Base-by-base conservation (phyloP, 2,329 filamentous ascomycete species). In the Huntiella bhutanensis region DNA sequence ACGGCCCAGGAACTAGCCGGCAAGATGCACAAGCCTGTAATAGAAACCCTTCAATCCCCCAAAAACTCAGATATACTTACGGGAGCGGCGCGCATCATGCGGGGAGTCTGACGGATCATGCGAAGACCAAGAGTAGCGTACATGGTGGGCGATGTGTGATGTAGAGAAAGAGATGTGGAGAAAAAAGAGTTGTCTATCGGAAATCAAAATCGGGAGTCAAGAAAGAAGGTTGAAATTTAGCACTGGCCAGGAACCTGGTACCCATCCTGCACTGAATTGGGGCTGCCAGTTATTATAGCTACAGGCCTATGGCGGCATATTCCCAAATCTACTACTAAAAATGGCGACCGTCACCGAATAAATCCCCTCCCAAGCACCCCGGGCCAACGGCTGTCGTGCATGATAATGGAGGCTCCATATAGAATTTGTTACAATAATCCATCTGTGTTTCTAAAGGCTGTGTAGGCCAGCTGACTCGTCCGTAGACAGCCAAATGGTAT, bases 51-150 rank as follows among this genome's bases (percentile, higher is more conserved):
- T 28, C 7, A 28, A 28, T 3, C 22, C 7, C 22, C 22, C 22
- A 41, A 46, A 46, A 17, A 39, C 12, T 35, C 43, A n/a, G 42
- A 35, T 45, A 51, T 54, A 69, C 78, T 68, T 69, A 88, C 84
- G 57, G 82, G 82, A 59, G 83, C 64, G 55, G 81, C 76, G 61
- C 68, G 67, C 71, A 80, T 72, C 72, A 78, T 71, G 65, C 73
- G 73, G 62, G 65, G 64, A 54, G 75, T 76, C 54, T 74, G 73
- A 63, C 69, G 74, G 62, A 77, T 73, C 72, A 80, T 78, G 59
- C 73, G 70, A 59, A 84, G 64, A 59, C 71, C 66, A 57, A 70
- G 68, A 58, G 79, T 76, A 59, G 77, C 66, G 62, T 71, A 73
- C 78, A 82, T 82, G 51, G 62, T 71, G 67, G 49, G 48, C 49